Evolutionary conservation across 2,329 filamentous ascomycete genomes (phyloP), one percentile per base, ranked within the genome.

Genomic region (Truncatella angustata): DNA sequence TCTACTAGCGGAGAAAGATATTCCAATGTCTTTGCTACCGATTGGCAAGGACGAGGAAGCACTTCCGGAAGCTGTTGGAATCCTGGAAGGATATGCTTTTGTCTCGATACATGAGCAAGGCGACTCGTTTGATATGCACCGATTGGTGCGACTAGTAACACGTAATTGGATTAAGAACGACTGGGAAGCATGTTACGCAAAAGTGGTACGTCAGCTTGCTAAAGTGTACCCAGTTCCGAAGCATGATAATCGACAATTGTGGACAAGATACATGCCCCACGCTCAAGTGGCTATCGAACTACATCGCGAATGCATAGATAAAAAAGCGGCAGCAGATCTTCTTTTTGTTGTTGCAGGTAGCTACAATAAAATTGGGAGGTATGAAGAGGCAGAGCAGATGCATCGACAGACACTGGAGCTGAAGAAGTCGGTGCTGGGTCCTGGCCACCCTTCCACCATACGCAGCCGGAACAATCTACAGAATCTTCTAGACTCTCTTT

Each of bases 71-170:
- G 52, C 56, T 4, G 45, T 58, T 9, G 48, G 50, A 3, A 49
- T 26, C 3, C 32, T 58, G 14, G 54, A 53, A 45, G 54, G 21
- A 26, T 58, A 58, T 47, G 61, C 60, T 5, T 71, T 72, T 28
- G 56, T 72, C 18, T 55, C 50, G 3, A 36, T 66, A 26, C 63
- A 58, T 1, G 26, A 54, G 9, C 49, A 51, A 6, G 4, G 18
- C 2, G 32, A 52, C 12, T 52, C 52, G 2, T 63, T 60, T 26
- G 64, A 67, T 43, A 67, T 71, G 7, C 52, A 58, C 18, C 50
- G 52, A 6, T 45, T 58, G 10, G 52, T 56, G 10, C 54, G 45
- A 6, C 40, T 58, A 28, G 36, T 24, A 5, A 58, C 49, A 42
- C 50, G 49, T 7, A 56, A 56, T 23, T 58, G 52, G 54, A 24